Evolutionary conservation across 805 yeast species (phyloP).

Genomic region (Schizosaccharomyces osmophilus): DNA sequence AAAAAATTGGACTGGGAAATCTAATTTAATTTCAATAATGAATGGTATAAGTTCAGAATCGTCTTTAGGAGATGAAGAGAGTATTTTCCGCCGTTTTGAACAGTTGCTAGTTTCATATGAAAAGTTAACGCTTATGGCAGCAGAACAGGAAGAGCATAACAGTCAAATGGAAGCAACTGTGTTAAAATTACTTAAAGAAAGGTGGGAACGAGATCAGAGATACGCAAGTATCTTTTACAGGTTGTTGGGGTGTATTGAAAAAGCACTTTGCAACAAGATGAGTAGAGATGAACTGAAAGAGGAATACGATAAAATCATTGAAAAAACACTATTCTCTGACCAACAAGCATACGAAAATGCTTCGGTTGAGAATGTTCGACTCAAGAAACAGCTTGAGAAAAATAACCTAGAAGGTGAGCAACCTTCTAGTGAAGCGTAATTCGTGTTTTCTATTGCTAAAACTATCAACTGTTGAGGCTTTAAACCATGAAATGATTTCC

Average conservation of each 20-base stretch:
- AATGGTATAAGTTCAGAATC: not conserved
- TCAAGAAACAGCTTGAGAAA: not conserved
- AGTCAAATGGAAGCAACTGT: not conserved
- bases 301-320: not conserved
- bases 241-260: not conserved
- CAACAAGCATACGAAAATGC: not conserved
- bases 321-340: not conserved
- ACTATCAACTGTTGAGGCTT: too few species aligned
- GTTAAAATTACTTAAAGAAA: not conserved
- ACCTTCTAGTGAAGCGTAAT: not conserved
- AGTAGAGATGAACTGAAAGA: not conserved
- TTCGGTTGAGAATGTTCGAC: not conserved
- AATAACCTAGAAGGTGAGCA: not conserved
- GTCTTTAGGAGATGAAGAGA: not conserved
- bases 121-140: not conserved
- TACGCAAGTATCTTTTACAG: not conserved
- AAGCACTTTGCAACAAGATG: not conserved
- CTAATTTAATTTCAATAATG: not conserved
- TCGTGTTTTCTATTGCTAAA: not conserved
- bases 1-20: not conserved
- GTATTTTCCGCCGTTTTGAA: not conserved
- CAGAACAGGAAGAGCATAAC: not conserved
- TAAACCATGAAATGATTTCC: too few species aligned
- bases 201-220: not conserved
- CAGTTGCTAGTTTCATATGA: not conserved